A percentile compares a stretch with the other conserved stretches of the same genome.
Conservation (phyloP, 1,139 yeast genomes). For the Zygosaccharomyces pseudobailii region DNA sequence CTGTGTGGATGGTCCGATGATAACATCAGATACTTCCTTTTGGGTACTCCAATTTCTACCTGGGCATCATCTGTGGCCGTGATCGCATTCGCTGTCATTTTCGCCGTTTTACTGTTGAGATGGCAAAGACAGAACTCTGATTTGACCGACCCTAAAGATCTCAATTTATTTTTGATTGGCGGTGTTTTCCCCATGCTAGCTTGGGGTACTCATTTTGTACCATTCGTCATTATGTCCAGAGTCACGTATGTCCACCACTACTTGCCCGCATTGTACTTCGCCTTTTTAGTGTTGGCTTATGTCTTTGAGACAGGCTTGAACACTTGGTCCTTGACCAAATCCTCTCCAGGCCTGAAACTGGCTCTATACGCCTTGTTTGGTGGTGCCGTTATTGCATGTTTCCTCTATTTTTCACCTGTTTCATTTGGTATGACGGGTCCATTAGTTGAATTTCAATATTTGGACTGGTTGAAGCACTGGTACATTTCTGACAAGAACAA, state of each 20-base stretch:
- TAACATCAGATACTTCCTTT: conserved; percentile 73
- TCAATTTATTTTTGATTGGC: conserved; percentile 58
- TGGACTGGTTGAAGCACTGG: conserved; percentile 80
- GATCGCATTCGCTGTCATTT: conserved; percentile 52
- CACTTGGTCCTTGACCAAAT: conserved; percentile 34
- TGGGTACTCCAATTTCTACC: conserved; percentile 92
- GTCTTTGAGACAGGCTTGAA: conserved; percentile 60
- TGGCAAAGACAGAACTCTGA: conserved; percentile 91
- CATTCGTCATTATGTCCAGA: conserved; percentile 93
- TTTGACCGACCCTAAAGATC: conserved; percentile 41
- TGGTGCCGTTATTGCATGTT: conserved; percentile 57
- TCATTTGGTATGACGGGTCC: conserved; percentile 92
- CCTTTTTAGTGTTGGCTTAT: conserved; percentile 76
- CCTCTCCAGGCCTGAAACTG: conserved; percentile 32
- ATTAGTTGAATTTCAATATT: conserved; percentile 56
- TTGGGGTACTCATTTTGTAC: conserved; percentile 89
- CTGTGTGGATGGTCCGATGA: conserved; percentile 92
- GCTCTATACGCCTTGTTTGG: conserved; percentile 44
- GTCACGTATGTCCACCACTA: conserved; percentile 97
- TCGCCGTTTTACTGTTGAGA: conserved; percentile 61
- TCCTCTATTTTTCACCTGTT: conserved; percentile 69
- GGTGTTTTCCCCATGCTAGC: conserved; percentile 89
- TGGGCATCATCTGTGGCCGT: conserved; percentile 85
- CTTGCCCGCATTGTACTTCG: conserved; percentile 93
- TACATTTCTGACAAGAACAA: conserved; percentile 37